Percentiles rank a stretch among this genome's conserved stretches.
Conservation (phyloP, 345 rosid genomes). For the Eucalyptus curtisii region DNA sequence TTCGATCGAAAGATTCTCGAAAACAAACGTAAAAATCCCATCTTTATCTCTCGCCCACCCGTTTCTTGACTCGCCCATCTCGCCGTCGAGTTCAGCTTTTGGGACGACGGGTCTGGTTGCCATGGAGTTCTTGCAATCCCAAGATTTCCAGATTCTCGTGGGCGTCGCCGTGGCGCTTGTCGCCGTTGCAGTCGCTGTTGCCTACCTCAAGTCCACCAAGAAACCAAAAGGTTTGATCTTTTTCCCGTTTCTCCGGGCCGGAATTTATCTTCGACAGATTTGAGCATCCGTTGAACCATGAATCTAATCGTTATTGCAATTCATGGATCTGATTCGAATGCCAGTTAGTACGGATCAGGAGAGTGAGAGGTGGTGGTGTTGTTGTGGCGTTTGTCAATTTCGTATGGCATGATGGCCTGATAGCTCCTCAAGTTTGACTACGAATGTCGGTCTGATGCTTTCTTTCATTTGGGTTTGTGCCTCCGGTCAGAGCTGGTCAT, state of each 20-base stretch:
- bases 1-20: background rate
- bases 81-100: background rate
- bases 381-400: background rate
- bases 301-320: background rate
- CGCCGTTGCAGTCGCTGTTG: constrained; percentile 47
- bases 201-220: constrained; percentile 43
- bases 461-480: background rate
- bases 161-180: constrained; percentile 70
- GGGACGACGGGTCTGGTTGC: background rate
- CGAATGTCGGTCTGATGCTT: background rate
- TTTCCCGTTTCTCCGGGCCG: background rate
- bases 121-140: constrained; percentile 46
- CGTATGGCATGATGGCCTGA: background rate
- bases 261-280: background rate
- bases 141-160: constrained; percentile 57
- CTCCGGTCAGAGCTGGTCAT: background rate
- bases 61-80: background rate
- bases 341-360: background rate
- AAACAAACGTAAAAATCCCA: background rate
- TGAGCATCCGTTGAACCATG: background rate
- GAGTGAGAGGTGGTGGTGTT: background rate
- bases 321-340: background rate
- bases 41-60: background rate
- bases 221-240: constrained; percentile 57
- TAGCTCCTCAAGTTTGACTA: background rate